Evolutionary conservation across 768 basidiomycete genomes (phyloP).

Genomic region (Grammothele lineata): DNA sequence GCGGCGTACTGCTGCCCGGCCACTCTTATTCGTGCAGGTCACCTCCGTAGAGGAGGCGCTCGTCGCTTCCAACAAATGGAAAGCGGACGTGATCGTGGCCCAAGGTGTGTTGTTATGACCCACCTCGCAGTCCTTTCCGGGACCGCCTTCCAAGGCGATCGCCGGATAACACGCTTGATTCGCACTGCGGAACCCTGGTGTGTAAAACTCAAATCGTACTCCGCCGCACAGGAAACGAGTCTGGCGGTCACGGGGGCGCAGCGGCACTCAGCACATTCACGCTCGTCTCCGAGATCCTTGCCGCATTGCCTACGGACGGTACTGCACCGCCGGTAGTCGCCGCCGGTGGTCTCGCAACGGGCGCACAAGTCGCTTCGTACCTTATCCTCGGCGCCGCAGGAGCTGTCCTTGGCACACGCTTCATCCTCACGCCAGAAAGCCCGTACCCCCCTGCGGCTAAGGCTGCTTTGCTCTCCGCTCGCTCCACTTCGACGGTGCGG

Average conservation of each 20-base stretch:
- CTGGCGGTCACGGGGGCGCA: constrained; percentile 70
- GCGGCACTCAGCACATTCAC: constrained; percentile 56
- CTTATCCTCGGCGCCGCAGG: constrained; percentile 68
- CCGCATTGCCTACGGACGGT: constrained; percentile 31
- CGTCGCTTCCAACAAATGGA: constrained; percentile 59
- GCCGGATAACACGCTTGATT: too few relatives aligned
- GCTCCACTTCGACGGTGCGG: constrained; percentile 24
- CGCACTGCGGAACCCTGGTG: too few relatives aligned
- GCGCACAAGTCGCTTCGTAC: constrained; percentile 59
- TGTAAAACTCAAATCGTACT: too few relatives aligned
- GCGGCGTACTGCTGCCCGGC: constrained; percentile 36
- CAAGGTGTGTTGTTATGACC: constrained; percentile 49
- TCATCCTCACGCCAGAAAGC: constrained; percentile 64
- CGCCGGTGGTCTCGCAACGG: constrained; percentile 69
- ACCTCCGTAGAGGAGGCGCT: constrained; percentile 55
- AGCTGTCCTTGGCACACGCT: constrained; percentile 70
- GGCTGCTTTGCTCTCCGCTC: constrained; percentile 27
- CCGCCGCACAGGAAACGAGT: constrained; percentile 56
- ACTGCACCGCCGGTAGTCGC: constrained; percentile 55
- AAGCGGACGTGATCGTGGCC: constrained; percentile 68
- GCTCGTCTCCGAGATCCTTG: constrained; percentile 53
- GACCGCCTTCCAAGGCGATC: neutral
- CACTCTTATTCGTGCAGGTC: constrained; percentile 64
- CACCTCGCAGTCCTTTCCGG: neutral
- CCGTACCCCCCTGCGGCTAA: constrained; percentile 31